These are phyloP conservation scores for Excoecaria cochinchinensis DNA, from an alignment of 345 rosid species.

Conservation along the genomic window DNA sequence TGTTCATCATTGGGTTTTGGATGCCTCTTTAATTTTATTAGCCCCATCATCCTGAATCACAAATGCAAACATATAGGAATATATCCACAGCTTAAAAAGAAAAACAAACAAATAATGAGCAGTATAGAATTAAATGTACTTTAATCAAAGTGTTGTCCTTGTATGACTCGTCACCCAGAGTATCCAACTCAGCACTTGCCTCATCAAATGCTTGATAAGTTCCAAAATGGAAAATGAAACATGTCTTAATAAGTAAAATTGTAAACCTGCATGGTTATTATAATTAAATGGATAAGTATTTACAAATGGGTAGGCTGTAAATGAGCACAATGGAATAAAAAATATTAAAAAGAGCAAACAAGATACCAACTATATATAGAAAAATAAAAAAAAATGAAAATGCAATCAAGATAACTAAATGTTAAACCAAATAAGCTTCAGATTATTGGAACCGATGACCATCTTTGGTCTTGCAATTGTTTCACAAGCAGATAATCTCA, in stretches of 20 bases:
- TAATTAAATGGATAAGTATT: too few species aligned
- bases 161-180: conserved; percentile 93
- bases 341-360: too few species aligned
- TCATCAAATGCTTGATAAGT: conserved; percentile 75
- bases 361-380: too few species aligned
- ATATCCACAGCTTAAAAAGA: not conserved
- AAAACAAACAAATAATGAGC: not conserved
- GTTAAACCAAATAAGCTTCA: not conserved
- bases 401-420: too few species aligned
- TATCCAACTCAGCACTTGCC: conserved; percentile 88
- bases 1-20: conserved; percentile 59
- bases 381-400: too few species aligned
- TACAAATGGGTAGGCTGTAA: too few species aligned
- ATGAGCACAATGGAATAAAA: too few species aligned
- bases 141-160: conserved; percentile 94
- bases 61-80: not conserved
- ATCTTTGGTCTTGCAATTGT: conserved; percentile 52
- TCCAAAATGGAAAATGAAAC: not conserved
- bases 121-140: conserved; percentile 40
- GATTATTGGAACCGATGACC: conserved; percentile 57
- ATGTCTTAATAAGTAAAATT: too few species aligned
- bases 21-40: conserved; percentile 81
- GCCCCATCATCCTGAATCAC: conserved; percentile 70
- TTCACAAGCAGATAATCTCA: conserved; percentile 22
- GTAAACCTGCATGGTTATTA: too few species aligned